Conservation (phyloP, 2,329 filamentous ascomycete species). For the Lomentospora prolificans region DNA sequence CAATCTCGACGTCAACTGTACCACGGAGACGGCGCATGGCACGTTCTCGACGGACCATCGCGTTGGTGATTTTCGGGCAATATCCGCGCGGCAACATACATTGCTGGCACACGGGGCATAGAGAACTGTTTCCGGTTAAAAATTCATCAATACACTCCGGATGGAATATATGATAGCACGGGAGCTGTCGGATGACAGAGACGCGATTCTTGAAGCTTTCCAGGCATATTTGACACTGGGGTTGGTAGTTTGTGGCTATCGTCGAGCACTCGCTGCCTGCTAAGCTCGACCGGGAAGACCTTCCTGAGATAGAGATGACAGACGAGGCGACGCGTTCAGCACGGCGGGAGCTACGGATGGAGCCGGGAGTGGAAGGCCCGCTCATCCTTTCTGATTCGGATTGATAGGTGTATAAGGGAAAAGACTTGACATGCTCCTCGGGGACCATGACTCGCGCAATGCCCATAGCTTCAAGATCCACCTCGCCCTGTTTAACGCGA, state of each 20-base stretch:
- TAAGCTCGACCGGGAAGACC: background rate
- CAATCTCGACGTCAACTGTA: conserved; percentile 34
- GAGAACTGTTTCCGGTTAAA: conserved; percentile 64
- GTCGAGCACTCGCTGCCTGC: conserved; percentile 9
- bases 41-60: conserved; percentile 75
- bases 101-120: conserved; percentile 87
- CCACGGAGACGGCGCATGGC: conserved; percentile 53
- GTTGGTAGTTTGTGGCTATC: conserved; percentile 55
- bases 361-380: conserved; percentile 26
- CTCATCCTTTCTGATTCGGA: conserved; percentile 36
- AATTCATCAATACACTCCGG: conserved; percentile 85
- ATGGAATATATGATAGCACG: conserved; percentile 90
- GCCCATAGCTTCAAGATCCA: conserved; percentile 77
- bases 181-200: conserved; percentile 72
- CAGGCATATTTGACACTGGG: conserved; percentile 82
- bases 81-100: conserved; percentile 63
- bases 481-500: conserved; percentile 66
- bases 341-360: conserved; percentile 19
- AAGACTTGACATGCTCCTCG: conserved; percentile 55
- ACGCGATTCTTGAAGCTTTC: conserved; percentile 63
- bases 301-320: conserved; percentile 12
- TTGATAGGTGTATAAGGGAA: conserved; percentile 72
- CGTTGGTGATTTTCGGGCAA: conserved; percentile 66
- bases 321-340: conserved; percentile 20
- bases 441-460: conserved; percentile 77